Conservation (phyloP, 352 stramenopile species). For the Phytophthora macrochlamydospora region DNA sequence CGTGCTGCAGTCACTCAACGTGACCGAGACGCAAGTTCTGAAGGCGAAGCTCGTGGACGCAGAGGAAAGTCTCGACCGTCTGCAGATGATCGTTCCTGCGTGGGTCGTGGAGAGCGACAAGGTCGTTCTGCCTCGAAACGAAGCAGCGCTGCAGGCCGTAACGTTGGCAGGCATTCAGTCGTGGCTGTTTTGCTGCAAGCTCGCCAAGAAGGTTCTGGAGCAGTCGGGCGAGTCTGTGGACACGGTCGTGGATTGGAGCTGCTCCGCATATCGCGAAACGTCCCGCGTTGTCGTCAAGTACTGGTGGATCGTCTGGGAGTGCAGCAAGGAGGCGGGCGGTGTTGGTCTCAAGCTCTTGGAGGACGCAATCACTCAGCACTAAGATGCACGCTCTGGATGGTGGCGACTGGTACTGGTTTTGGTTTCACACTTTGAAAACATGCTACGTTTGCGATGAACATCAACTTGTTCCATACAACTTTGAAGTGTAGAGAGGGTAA, state of each 20-base stretch:
- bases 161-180: constrained; percentile 21
- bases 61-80: constrained; percentile 26
- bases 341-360: constrained; percentile 11
- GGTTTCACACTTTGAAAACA: too few relatives aligned
- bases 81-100: constrained; percentile 30
- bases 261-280: background rate
- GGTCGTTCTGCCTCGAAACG: background rate
- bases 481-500: too few relatives aligned
- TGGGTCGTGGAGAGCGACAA: constrained; percentile 16
- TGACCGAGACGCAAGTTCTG: constrained; percentile 35
- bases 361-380: background rate
- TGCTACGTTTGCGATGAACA: too few relatives aligned
- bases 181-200: constrained; percentile 23
- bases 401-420: too few relatives aligned
- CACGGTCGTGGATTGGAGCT: constrained; percentile 8
- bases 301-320: constrained; percentile 9
- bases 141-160: constrained; percentile 16
- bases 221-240: constrained; percentile 9
- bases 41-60: constrained; percentile 27
- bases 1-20: constrained; percentile 29
- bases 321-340: constrained; percentile 2
- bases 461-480: too few relatives aligned
- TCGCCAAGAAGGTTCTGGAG: constrained; percentile 17
- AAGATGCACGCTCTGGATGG: too few relatives aligned
- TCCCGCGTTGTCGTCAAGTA: constrained; percentile 10